Percentiles rank a stretch among this genome's conserved stretches.
These are phyloP conservation scores for Potentilla sterilis DNA, from an alignment of 306 rosid species.

Conservation along the genomic window DNA sequence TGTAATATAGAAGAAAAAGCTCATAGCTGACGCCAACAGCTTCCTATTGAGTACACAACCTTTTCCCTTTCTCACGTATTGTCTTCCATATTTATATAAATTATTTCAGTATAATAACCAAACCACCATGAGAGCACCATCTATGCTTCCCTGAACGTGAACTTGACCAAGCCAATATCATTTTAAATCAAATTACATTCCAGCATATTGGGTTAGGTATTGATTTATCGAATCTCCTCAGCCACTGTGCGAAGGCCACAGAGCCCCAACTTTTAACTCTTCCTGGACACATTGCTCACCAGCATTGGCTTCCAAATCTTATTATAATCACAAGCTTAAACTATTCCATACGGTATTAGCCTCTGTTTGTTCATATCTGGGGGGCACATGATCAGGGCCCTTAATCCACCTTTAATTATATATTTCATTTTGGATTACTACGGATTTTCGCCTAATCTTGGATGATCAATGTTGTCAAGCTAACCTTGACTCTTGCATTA, in stretches of 20 bases:
- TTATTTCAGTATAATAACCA: too few relatives aligned
- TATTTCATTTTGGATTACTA: slow-evolving; percentile 14
- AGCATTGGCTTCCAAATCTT: slow-evolving; percentile 29
- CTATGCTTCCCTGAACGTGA: slow-evolving; percentile 9
- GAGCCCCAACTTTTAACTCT: slow-evolving; percentile 7
- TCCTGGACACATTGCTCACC: slow-evolving; percentile 35
- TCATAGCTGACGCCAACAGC: slow-evolving; percentile 13
- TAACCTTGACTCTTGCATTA: slow-evolving; percentile 36
- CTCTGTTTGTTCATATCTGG: slow-evolving; percentile 8
- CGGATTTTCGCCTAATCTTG: slow-evolving; percentile 2
- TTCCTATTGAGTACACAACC: not conserved
- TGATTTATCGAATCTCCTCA: slow-evolving; percentile 43
- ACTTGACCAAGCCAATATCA: not conserved
- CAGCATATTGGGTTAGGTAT: slow-evolving; percentile 48
- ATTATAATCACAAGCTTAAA: not conserved
- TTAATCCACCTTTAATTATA: not conserved
- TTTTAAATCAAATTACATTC: slow-evolving; percentile 6
- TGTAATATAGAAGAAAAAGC: not conserved
- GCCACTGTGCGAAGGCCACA: slow-evolving; percentile 36
- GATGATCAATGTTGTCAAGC: slow-evolving; percentile 7
- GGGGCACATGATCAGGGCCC: slow-evolving; percentile 9
- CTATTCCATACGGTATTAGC: not conserved
- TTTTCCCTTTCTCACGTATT: slow-evolving; percentile 15
- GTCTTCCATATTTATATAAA: too few relatives aligned
- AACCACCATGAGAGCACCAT: not conserved